Percentiles rank a stretch among this genome's conserved stretches.
These are phyloP conservation scores for Effrenium voratum DNA, from an alignment of 73 alveolate species.

Conservation along the genomic window DNA sequence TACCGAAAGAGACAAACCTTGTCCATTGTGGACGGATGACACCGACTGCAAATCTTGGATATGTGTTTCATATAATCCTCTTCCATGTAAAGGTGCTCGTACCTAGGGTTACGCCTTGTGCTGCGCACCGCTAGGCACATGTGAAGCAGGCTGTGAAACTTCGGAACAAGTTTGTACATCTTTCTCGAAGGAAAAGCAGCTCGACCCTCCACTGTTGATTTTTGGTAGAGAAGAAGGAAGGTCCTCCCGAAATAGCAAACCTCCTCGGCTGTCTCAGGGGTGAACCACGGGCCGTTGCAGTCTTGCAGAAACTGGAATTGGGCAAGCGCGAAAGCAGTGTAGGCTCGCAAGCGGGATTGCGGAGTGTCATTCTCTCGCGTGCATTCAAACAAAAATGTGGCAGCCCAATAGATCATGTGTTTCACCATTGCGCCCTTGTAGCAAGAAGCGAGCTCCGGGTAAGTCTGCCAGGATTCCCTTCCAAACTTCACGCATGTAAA, in stretches of 20 bases:
- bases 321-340: background rate
- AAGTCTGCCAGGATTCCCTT: slow-evolving; percentile 33
- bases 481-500: background rate
- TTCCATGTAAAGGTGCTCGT: slow-evolving; percentile 49
- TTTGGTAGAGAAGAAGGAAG: slow-evolving; percentile 19
- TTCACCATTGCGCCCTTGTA: slow-evolving; percentile 50
- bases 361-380: background rate
- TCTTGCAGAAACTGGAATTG: slow-evolving; percentile 32
- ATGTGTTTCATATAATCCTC: slow-evolving; percentile 42
- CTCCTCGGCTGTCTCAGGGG: background rate
- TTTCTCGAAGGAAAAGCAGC: background rate
- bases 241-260: background rate
- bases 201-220: background rate
- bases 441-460: slow-evolving; percentile 30
- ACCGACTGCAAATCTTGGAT: background rate
- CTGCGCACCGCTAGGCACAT: background rate
- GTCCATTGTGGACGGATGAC: slow-evolving; percentile 23
- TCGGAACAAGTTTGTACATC: slow-evolving; percentile 28
- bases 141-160: slow-evolving; percentile 25
- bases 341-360: background rate
- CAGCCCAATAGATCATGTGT: slow-evolving; percentile 15
- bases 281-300: slow-evolving; percentile 22
- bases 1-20: background rate
- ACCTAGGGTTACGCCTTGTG: slow-evolving; percentile 1
- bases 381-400: background rate